Evolutionary conservation across 331 rosid species (phyloP).

Genomic region (Malus hybrid): DNA sequence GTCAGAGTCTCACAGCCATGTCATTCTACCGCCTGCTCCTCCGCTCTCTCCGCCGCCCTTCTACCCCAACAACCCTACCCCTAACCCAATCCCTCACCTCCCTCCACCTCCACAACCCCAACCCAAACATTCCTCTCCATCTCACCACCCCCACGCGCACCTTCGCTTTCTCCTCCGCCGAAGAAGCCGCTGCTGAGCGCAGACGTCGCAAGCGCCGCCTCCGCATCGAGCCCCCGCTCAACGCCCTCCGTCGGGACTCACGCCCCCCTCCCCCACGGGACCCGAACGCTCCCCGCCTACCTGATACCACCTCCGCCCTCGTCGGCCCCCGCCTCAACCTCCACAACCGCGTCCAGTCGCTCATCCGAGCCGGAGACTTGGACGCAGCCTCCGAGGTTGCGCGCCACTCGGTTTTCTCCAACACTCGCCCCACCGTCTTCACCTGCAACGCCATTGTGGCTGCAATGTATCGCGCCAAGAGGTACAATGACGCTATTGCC

Average conservation of each 20-base stretch:
- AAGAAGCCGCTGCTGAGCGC: slow-evolving; percentile 92
- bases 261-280: slow-evolving; percentile 50
- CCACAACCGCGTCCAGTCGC: slow-evolving; percentile 91
- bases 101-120: slow-evolving; percentile 9
- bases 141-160: slow-evolving; percentile 28
- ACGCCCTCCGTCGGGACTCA: slow-evolving; percentile 66
- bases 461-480: slow-evolving; percentile 83
- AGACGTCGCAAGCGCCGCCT: slow-evolving; percentile 88
- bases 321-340: slow-evolving; percentile 85
- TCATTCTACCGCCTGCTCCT: slow-evolving; percentile 55
- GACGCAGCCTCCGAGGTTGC: slow-evolving; percentile 81
- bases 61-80: slow-evolving; percentile 12
- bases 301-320: slow-evolving; percentile 76
- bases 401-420: slow-evolving; percentile 73
- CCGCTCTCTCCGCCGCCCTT: slow-evolving; percentile 49
- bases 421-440: slow-evolving; percentile 86
- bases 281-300: slow-evolving; percentile 89
- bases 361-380: slow-evolving; percentile 86
- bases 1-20: slow-evolving; percentile 13
- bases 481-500: slow-evolving; percentile 69
- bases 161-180: slow-evolving; percentile 86
- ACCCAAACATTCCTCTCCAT: not conserved
- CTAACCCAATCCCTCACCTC: slow-evolving; percentile 1
- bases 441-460: slow-evolving; percentile 94
- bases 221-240: slow-evolving; percentile 89